Evolutionary conservation across 495 filamentous ascomycete genomes (phyloP).

Genomic region (Penicillium subrubescens): DNA sequence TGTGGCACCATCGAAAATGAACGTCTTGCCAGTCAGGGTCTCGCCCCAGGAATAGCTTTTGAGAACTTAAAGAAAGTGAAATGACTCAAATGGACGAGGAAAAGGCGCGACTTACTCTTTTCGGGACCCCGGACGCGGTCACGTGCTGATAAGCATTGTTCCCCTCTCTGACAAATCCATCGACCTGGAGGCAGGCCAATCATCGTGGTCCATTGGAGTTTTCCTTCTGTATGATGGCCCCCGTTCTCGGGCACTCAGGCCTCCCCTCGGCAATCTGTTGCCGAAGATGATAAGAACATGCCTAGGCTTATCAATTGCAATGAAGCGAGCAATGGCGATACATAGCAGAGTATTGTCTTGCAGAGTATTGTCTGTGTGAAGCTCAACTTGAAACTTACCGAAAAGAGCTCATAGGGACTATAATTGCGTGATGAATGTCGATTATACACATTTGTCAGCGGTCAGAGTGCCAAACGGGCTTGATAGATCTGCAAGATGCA

Average conservation of each 20-base stretch:
- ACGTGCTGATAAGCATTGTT: slow-evolving; percentile 24
- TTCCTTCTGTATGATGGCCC: neutral
- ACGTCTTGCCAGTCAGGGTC: neutral
- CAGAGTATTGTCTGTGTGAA: neutral
- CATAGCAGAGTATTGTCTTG: too few relatives aligned
- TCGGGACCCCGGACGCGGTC: slow-evolving; percentile 2
- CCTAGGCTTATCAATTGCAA: neutral
- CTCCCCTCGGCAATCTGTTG: slow-evolving; percentile 2
- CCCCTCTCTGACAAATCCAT: slow-evolving; percentile 8
- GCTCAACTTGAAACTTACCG: neutral
- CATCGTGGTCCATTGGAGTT: neutral
- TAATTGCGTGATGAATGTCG: slow-evolving; percentile 1
- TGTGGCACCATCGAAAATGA: slow-evolving; percentile 30
- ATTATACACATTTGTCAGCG: neutral
- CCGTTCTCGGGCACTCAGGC: neutral
- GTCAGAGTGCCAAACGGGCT: neutral
- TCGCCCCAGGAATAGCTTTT: neutral
- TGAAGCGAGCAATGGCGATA: neutral
- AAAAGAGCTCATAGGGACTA: slow-evolving; percentile 1
- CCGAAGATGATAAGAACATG: neutral
- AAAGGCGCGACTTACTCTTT: slow-evolving; percentile 1
- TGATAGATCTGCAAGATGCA: neutral
- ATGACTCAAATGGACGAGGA: neutral
- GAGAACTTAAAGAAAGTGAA: neutral
- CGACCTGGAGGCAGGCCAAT: neutral